These are phyloP conservation scores for Lachnellula subtilissima DNA, from an alignment of 2,329 filamentous ascomycete genomes.

Conservation along the genomic window DNA sequence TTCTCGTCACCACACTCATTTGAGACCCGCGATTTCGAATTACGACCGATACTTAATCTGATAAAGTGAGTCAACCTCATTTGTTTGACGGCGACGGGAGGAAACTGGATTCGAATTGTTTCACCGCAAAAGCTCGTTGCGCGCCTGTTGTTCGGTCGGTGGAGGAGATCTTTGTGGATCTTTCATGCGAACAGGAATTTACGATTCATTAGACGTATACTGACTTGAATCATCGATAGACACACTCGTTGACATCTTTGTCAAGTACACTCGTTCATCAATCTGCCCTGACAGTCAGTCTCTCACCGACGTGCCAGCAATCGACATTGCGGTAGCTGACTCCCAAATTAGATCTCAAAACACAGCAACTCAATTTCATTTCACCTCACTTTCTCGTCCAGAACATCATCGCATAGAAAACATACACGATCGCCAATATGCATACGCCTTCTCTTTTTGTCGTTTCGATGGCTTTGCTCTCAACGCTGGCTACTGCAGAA, in stretches of 20 bases:
- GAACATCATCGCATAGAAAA: constrained; percentile 9
- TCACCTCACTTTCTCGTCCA: constrained; percentile 6
- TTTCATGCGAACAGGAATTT: constrained; percentile 22
- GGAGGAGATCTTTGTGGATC: constrained; percentile 18
- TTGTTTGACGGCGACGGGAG: neutral
- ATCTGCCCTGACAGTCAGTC: constrained; percentile 46
- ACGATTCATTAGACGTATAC: constrained; percentile 13
- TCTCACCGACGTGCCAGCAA: constrained; percentile 12
- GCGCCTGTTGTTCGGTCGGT: constrained; percentile 4
- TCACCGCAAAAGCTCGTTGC: neutral
- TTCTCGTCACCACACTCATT: constrained; percentile 35
- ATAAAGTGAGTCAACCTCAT: constrained; percentile 26
- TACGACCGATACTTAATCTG: constrained; percentile 26
- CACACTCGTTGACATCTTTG: constrained; percentile 50
- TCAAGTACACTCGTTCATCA: constrained; percentile 56
- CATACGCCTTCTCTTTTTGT: constrained; percentile 45
- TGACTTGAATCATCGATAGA: constrained; percentile 21
- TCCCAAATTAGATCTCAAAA: constrained; percentile 20
- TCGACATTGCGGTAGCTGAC: constrained; percentile 12
- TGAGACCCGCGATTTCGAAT: constrained; percentile 22
- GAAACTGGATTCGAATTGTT: constrained; percentile 4
- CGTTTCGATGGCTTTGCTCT: constrained; percentile 45
- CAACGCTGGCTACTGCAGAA: constrained; percentile 42
- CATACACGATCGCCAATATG: constrained; percentile 40
- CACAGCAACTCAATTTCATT: constrained; percentile 12